These are phyloP conservation scores for Gentiana dahurica DNA, from an alignment of 257 asterid species.

Conservation along the genomic window DNA sequence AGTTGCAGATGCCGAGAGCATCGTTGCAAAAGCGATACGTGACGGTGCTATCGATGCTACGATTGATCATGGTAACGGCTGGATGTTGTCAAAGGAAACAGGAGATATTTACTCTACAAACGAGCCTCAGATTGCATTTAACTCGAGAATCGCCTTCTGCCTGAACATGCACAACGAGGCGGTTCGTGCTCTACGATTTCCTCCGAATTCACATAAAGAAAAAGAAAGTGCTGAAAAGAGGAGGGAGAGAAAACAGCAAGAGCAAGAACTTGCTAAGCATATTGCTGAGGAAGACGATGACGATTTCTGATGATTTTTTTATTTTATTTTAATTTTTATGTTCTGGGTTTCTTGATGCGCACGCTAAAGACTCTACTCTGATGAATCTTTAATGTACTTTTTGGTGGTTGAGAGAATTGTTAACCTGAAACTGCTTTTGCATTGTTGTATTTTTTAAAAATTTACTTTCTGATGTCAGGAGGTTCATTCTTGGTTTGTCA, in stretches of 20 bases:
- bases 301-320: conserved; percentile 32
- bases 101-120: conserved; percentile 91
- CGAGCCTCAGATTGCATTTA: conserved; percentile 79
- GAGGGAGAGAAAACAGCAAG: conserved; percentile 82
- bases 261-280: conserved; percentile 91
- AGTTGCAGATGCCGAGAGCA: conserved; percentile 86
- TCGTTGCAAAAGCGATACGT: conserved; percentile 72
- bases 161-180: conserved; percentile 91
- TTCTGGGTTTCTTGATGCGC: too few relatives aligned
- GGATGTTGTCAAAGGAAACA: conserved; percentile 84
- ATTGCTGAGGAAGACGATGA: conserved; percentile 94
- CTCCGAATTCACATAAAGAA: conserved; percentile 81
- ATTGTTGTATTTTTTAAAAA: too few relatives aligned
- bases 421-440: too few relatives aligned
- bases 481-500: too few relatives aligned
- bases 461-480: too few relatives aligned
- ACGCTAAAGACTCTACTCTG: too few relatives aligned
- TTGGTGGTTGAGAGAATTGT: too few relatives aligned
- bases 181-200: conserved; percentile 75
- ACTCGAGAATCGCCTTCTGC: conserved; percentile 82
- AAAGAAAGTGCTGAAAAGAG: conserved; percentile 94
- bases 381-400: too few relatives aligned
- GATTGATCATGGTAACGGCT: conserved; percentile 59
- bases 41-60: conserved; percentile 94
- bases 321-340: too few relatives aligned